These are phyloP conservation scores for Serendipita sp. DNA, from an alignment of 768 basidiomycete species.

Conservation along the genomic window DNA sequence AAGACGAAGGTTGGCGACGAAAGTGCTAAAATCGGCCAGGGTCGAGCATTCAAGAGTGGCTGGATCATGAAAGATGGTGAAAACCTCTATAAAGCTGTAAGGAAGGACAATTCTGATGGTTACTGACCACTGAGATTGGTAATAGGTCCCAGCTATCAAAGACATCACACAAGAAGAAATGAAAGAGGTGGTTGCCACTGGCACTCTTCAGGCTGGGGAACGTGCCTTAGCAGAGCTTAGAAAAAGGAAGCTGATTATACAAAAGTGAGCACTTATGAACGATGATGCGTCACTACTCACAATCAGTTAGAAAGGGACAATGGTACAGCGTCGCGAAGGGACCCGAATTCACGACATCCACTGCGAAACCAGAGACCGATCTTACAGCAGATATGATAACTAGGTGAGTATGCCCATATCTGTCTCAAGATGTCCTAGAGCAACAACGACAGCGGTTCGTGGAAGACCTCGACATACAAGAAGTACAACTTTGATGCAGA, in stretches of 20 bases:
- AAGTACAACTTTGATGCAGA: constrained; percentile 99
- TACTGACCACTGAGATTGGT: background rate
- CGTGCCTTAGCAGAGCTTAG: constrained; percentile 71
- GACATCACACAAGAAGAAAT: constrained; percentile 67
- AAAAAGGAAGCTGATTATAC: constrained; percentile 76
- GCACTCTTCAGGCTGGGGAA: constrained; percentile 57
- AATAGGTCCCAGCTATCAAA: constrained; percentile 42
- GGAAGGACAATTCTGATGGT: constrained; percentile 18
- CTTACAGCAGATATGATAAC: constrained; percentile 87
- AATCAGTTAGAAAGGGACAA: constrained; percentile 61
- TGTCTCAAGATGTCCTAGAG: background rate
- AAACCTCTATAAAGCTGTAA: constrained; percentile 70
- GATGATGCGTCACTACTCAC: background rate
- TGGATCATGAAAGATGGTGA: constrained; percentile 90
- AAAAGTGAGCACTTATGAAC: constrained; percentile 37
- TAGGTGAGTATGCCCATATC: constrained; percentile 38
- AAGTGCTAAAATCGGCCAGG: constrained; percentile 82
- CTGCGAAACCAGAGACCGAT: constrained; percentile 88
- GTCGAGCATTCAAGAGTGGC: constrained; percentile 87
- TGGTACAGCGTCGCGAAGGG: constrained; percentile 89
- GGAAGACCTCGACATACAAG: constrained; percentile 89
- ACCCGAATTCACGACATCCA: constrained; percentile 70
- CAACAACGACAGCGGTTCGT: constrained; percentile 48
- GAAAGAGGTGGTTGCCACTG: constrained; percentile 52
- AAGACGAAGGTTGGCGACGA: constrained; percentile 72